Evolutionary conservation across 192 early-diverging fungal genomes (phyloP).

Genomic region (Piromyces sp.): DNA sequence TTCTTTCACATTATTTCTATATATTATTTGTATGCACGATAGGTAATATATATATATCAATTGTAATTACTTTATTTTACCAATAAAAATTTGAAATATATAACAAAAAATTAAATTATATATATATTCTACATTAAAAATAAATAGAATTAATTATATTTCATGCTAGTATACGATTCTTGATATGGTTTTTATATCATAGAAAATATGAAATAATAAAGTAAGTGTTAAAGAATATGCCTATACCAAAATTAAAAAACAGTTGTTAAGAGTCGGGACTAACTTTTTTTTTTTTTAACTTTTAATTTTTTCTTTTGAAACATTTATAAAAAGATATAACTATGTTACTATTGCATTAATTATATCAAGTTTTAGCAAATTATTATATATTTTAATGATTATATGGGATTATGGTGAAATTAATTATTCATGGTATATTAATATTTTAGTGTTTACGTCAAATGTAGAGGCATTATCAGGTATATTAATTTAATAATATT

Average conservation of each 20-base stretch:
- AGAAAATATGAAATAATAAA: background rate
- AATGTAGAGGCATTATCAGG: background rate
- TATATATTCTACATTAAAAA: background rate
- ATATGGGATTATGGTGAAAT: background rate
- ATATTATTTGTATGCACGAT: background rate
- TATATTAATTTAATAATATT: background rate
- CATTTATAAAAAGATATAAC: background rate
- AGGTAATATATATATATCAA: no score
- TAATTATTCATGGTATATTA: background rate
- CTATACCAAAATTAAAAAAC: no score
- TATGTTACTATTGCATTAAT: background rate
- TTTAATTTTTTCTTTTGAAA: no score
- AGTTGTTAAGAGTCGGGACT: no score
- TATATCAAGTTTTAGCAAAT: background rate
- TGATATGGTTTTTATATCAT: background rate
- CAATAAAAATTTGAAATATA: no score
- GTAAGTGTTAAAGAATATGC: background rate
- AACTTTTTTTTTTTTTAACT: no score
- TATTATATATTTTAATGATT: background rate
- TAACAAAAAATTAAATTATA: background rate
- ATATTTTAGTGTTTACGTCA: background rate
- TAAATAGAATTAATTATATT: background rate
- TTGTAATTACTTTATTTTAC: no score
- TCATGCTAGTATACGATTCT: background rate
- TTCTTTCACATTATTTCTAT: background rate